These are phyloP conservation scores for Phytophthora agathidicida DNA, from an alignment of 352 stramenopile genomes.

Conservation along the genomic window DNA sequence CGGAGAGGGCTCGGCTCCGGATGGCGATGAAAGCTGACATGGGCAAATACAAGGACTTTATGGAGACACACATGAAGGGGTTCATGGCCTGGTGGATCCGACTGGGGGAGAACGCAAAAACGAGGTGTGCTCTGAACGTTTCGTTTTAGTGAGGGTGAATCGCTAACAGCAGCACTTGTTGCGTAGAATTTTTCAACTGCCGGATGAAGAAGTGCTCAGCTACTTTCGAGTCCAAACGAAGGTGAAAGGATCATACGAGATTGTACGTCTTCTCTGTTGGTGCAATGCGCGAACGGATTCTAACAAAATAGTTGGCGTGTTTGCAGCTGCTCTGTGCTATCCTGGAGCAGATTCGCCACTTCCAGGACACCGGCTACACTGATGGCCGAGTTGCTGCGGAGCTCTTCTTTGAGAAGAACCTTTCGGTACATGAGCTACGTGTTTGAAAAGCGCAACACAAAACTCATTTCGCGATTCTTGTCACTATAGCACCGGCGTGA, in stretches of 20 bases:
- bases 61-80: conserved; percentile 67
- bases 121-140: conserved; percentile 30
- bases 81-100: conserved; percentile 67
- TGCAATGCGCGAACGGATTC: neutral
- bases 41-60: conserved; percentile 65
- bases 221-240: conserved; percentile 84
- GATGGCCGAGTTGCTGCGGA: conserved; percentile 86
- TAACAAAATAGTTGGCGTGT: neutral
- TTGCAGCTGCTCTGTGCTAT: conserved; percentile 79
- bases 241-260: conserved; percentile 92
- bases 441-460: neutral
- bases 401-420: conserved; percentile 64
- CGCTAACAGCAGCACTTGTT: neutral
- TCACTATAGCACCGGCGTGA: conserved; percentile 45
- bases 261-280: conserved; percentile 48
- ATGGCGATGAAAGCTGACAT: conserved; percentile 85
- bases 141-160: neutral
- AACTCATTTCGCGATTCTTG: neutral
- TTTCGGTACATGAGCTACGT: too few relatives aligned
- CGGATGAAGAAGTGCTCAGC: conserved; percentile 84
- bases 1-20: conserved; percentile 87
- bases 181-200: conserved; percentile 83
- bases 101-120: conserved; percentile 50
- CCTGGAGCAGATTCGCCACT: conserved; percentile 93
- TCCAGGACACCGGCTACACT: conserved; percentile 88